phyloP scores from a whole-genome alignment of 345 rosid species.

The Pugionium cornutum region DNA sequence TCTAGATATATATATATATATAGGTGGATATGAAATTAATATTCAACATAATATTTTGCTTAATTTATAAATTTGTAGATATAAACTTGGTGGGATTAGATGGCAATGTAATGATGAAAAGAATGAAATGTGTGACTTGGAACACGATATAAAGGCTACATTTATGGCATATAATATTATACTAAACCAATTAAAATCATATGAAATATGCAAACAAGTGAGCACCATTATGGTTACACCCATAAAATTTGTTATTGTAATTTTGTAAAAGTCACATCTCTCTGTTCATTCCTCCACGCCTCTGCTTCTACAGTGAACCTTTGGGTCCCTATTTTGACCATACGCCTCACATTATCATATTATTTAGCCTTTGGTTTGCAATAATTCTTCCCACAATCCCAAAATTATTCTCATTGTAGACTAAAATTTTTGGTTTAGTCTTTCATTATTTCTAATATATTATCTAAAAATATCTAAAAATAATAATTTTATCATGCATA shows the following conservation, averaged over 20 bases:
- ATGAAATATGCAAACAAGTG: conserved; percentile 29
- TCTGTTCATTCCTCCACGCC: conserved; percentile 51
- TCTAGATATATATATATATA: no score
- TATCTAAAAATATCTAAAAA: no score
- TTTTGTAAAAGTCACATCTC: conserved; percentile 30
- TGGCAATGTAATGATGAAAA: conserved; percentile 32
- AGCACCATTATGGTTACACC: conserved; percentile 40
- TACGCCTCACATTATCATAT: not conserved
- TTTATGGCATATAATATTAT: conserved; percentile 26
- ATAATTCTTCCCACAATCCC: conserved; percentile 9
- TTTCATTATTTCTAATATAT: no score
- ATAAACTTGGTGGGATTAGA: conserved; percentile 8
- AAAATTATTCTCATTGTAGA: conserved; percentile 1
- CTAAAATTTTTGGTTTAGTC: not conserved
- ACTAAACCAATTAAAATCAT: conserved; percentile 13
- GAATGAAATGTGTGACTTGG: conserved; percentile 36
- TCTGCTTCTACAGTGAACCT: conserved; percentile 31
- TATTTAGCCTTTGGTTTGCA: conserved; percentile 11
- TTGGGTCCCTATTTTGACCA: conserved; percentile 36
- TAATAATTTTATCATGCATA: no score
- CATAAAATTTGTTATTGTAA: conserved; percentile 37
- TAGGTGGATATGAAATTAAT: not conserved
- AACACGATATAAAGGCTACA: conserved; percentile 37
- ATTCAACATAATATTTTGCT: not conserved
- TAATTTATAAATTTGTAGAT: not conserved